phyloP scores from a whole-genome alignment of 805 yeast species.

The Blastobotrys terrestris region DNA sequence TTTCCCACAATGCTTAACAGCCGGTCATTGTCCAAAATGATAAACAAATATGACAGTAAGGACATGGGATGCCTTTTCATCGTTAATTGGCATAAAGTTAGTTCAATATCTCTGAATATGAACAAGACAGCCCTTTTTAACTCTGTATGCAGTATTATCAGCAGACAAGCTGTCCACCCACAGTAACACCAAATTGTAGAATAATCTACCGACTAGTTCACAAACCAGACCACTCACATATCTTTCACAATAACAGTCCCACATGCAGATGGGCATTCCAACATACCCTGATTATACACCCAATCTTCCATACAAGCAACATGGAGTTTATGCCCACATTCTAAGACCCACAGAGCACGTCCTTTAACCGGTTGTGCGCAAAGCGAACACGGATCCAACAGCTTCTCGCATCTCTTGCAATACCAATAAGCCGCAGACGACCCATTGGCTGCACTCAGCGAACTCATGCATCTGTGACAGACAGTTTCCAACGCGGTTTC shows the following conservation, averaged over 20 bases:
- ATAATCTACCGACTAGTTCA: background rate
- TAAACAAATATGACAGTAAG: too few species aligned
- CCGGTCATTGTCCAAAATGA: too few species aligned
- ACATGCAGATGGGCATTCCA: conserved; percentile 80
- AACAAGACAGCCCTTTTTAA: too few species aligned
- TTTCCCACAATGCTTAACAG: too few species aligned
- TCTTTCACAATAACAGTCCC: conserved; percentile 10
- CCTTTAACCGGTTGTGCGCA: conserved; percentile 78
- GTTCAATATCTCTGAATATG: too few species aligned
- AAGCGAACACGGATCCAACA: conserved; percentile 63
- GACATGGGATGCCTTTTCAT: too few species aligned
- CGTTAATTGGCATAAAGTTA: too few species aligned
- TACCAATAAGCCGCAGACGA: conserved; percentile 62
- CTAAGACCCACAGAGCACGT: conserved; percentile 49
- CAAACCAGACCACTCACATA: background rate
- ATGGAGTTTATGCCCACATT: conserved; percentile 88
- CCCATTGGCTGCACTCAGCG: conserved; percentile 28
- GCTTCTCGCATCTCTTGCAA: conserved; percentile 62
- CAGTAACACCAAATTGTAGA: too few species aligned
- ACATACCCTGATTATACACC: conserved; percentile 59
- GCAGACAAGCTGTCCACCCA: too few species aligned
- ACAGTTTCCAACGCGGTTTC: conserved; percentile 43
- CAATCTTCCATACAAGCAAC: conserved; percentile 71
- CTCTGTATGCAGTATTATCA: too few species aligned
- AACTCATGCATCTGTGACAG: conserved; percentile 29